These are phyloP conservation scores for carrot (Daucus carota) DNA, from an alignment of 129 eudicot species.

Conservation along the genomic window DNA sequence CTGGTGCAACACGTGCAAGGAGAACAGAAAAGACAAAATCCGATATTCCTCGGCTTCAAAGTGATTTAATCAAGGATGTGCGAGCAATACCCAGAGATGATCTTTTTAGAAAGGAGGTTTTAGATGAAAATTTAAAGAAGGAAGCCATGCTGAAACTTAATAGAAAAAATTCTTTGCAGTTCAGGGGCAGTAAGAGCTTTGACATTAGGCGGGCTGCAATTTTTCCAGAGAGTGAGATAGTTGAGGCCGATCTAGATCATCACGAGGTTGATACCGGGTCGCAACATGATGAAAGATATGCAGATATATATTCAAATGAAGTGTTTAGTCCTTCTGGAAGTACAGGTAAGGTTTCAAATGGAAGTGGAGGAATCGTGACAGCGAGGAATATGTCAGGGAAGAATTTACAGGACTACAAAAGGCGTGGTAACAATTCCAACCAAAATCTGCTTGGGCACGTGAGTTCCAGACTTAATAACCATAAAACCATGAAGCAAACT, in stretches of 20 bases:
- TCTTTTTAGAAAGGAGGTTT: conserved; percentile 17
- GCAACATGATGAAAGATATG: conserved; percentile 27
- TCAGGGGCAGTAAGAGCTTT: conserved; percentile 17
- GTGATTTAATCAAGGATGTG: conserved; percentile 21
- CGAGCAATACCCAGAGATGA: conserved; percentile 29
- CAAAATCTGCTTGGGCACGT: conserved; percentile 6
- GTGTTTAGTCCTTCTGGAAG: conserved; percentile 35
- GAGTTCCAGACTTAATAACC: conserved; percentile 14
- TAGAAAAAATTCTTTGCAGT: conserved; percentile 22
- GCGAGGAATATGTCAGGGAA: conserved; percentile 22
- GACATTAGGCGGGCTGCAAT: conserved; percentile 25
- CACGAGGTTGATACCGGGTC: conserved; percentile 23
- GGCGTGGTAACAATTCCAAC: conserved; percentile 21
- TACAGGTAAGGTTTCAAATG: conserved; percentile 19
- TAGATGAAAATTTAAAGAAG: conserved; percentile 15
- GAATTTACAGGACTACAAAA: conserved; percentile 25
- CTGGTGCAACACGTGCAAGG: conserved; percentile 23
- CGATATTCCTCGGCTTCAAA: conserved; percentile 34
- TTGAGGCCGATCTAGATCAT: conserved; percentile 33
- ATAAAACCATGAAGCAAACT: conserved; percentile 24
- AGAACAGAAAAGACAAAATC: conserved; percentile 55
- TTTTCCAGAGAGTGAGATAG: conserved; percentile 33
- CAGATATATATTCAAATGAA: conserved; percentile 46
- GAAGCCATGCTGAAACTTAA: conserved; percentile 20
- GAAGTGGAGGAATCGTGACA: conserved; percentile 16